Evolutionary conservation across 352 stramenopile species (phyloP), one percentile per base, ranked within the genome.

Genomic region (Peronosclerospora sorghi): DNA sequence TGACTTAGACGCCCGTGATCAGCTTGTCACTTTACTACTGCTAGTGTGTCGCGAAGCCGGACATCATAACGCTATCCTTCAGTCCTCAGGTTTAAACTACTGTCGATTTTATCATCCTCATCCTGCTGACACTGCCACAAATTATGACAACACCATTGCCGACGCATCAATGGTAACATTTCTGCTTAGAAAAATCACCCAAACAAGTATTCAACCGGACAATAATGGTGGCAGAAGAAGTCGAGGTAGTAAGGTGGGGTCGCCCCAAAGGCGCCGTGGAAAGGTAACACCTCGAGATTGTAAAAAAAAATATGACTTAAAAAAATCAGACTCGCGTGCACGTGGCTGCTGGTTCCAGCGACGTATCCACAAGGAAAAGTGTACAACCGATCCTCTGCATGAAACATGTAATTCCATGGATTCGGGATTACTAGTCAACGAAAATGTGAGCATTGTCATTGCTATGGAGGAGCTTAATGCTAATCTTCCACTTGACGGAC

Each of bases 71-170:
- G 53, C 82, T 9, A 55, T 65, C 30, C 41, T 87, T 12, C 48
- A 46, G 0, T 51, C 59, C 0, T 56, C 56, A 2, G 60, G 59
- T 12, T 54, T 77, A 8, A 76, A 79, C 24, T 72, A 64, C 35
- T 69, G 60, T n/a, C 56, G 70, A 29, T 62, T 80, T 30, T 85
- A 73, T 38, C 68, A 83, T 30, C 75, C 75, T 8, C 72, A 83
- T 40, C 8, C 44, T 28, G 45, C 45, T 29, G 53, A 70, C 9
- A 61, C 37, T 17, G 58, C 57, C 9, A 50, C 57, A 17, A 38
- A 51, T 8, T 32, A 36, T 10, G 59, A 66, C 20, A 55, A 43
- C 58, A 18, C 32, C 12, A 35, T 23, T 53, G 52, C 39, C 17
- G 23, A 38, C 21, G 9, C 47, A 4, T 62, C 51, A 2, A 73